These are phyloP conservation scores for Aulographum hederae DNA, from an alignment of 2,329 filamentous ascomycete genomes.

Conservation along the genomic window DNA sequence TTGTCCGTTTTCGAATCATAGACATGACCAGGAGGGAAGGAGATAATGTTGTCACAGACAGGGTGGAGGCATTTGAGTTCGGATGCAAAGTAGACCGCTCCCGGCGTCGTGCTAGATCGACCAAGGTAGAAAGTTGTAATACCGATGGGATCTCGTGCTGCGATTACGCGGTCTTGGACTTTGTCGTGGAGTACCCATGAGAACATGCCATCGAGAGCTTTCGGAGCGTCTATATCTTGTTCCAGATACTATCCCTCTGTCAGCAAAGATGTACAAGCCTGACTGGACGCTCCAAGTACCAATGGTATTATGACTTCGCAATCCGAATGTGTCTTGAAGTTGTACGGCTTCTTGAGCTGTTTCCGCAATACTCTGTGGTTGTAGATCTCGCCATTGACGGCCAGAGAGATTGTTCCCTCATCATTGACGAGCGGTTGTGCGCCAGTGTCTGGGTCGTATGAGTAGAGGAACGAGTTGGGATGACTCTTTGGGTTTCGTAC, in stretches of 20 bases:
- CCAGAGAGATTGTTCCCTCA: slow-evolving; percentile 72
- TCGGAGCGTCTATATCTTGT: slow-evolving; percentile 79
- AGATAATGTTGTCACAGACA: slow-evolving; percentile 86
- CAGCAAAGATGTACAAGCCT: slow-evolving; percentile 6
- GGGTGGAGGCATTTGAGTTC: slow-evolving; percentile 87
- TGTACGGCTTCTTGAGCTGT: slow-evolving; percentile 62
- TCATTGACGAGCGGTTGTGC: slow-evolving; percentile 90
- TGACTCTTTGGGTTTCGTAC: slow-evolving; percentile 32
- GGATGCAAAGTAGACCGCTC: slow-evolving; percentile 85
- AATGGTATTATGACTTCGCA: slow-evolving; percentile 98
- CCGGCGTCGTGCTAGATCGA: slow-evolving; percentile 62
- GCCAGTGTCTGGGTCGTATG: slow-evolving; percentile 52
- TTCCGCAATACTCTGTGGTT: slow-evolving; percentile 95
- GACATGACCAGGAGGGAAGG: slow-evolving; percentile 88
- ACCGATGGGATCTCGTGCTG: slow-evolving; percentile 89
- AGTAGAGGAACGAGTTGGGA: slow-evolving; percentile 6
- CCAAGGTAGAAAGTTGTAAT: slow-evolving; percentile 97
- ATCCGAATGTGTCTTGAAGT: slow-evolving; percentile 97
- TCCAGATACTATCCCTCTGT: slow-evolving; percentile 57
- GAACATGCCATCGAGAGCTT: slow-evolving; percentile 97
- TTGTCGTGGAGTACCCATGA: slow-evolving; percentile 98
- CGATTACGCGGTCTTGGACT: slow-evolving; percentile 76
- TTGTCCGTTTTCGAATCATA: slow-evolving; percentile 86
- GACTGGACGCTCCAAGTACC: slow-evolving; percentile 29
- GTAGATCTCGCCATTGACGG: slow-evolving; percentile 99